phyloP scores from a whole-genome alignment of 2,329 filamentous ascomycete species.

The Neopestalotiopsis clavispora region DNA sequence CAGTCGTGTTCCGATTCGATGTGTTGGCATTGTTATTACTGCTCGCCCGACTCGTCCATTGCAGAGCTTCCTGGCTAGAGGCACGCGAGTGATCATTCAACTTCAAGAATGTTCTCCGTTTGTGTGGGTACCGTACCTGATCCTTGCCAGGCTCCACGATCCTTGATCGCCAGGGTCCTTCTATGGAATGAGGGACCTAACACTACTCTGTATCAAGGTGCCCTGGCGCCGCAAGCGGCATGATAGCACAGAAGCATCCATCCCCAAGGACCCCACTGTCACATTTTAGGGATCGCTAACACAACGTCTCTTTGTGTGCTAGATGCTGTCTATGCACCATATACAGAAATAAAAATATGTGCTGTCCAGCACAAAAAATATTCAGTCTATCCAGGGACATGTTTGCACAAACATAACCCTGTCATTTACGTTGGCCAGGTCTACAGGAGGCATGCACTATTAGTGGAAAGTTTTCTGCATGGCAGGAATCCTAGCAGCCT shows the following conservation, averaged over 20 bases:
- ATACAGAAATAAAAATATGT: neutral
- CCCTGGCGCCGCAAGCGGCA: neutral
- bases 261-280: neutral
- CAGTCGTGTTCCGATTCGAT: neutral
- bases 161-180: neutral
- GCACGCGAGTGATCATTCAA: neutral
- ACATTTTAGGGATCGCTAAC: neutral
- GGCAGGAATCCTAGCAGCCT: neutral
- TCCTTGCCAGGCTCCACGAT: constrained; percentile 1
- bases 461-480: neutral
- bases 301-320: neutral
- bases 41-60: neutral
- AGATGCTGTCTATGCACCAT: neutral
- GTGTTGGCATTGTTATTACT: neutral
- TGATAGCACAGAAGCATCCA: neutral
- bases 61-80: neutral
- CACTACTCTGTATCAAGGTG: neutral
- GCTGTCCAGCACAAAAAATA: neutral
- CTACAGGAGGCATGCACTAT: neutral
- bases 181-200: neutral
- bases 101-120: neutral
- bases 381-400: neutral
- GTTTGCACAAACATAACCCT: neutral
- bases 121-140: neutral
- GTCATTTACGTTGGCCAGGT: neutral